A percentile compares a stretch with the other conserved stretches of the same genome.
Conservation (phyloP, 129 eudicot genomes). For the Erigeron canadensis region DNA sequence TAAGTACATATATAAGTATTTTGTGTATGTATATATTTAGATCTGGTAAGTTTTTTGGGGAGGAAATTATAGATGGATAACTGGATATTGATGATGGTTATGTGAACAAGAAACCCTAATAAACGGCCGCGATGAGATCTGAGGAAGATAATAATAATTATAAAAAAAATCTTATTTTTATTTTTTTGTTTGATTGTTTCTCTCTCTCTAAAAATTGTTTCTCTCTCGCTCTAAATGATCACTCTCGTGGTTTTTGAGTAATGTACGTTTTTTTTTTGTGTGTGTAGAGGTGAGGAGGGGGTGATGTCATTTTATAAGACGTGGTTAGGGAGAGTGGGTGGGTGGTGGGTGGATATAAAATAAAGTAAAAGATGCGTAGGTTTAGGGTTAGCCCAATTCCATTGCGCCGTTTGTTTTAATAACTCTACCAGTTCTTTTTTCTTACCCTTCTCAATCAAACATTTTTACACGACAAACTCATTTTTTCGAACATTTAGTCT, state of each 20-base stretch:
- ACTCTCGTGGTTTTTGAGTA: conserved; percentile 3
- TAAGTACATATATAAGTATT: neutral
- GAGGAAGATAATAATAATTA: too few relatives aligned
- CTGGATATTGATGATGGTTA: too few relatives aligned
- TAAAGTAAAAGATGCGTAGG: conserved; percentile 20
- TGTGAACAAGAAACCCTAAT: too few relatives aligned
- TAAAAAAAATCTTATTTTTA: neutral
- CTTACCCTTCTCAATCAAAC: too few relatives aligned
- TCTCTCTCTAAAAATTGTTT: conserved; percentile 10
- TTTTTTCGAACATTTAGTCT: too few relatives aligned
- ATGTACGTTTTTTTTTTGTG: neutral
- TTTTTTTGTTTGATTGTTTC: neutral
- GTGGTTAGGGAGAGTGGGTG: neutral
- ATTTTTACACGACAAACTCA: too few relatives aligned
- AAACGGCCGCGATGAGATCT: neutral
- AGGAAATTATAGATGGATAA: neutral
- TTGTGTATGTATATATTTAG: neutral
- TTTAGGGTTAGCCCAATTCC: conserved; percentile 22
- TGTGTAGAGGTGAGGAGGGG: neutral
- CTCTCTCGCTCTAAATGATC: neutral
- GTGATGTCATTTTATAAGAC: neutral
- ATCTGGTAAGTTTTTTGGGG: neutral
- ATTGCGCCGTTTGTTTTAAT: too few relatives aligned
- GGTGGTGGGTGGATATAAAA: neutral
- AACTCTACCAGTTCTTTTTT: too few relatives aligned